Conservation (phyloP, 441 rosid genomes). For the Erodium chrysanthum region DNA sequence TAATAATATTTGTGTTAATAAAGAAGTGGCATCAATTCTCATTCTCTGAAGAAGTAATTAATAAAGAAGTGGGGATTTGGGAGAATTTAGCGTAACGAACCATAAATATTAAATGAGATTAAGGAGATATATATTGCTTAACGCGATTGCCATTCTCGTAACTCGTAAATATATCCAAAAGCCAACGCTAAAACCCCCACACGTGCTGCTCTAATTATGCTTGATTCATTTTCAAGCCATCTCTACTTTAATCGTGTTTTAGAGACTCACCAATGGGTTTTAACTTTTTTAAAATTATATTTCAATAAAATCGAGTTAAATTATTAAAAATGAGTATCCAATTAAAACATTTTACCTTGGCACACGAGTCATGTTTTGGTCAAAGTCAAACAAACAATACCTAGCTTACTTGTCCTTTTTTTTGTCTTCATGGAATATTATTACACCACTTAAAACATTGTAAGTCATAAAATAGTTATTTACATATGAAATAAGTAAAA, state of each 20-base stretch:
- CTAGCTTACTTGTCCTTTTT: too few species aligned
- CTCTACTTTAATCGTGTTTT: too few species aligned
- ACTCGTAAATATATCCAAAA: not conserved
- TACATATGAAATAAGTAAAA: too few species aligned
- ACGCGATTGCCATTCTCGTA: conserved; percentile 31
- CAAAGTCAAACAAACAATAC: conserved; percentile 20
- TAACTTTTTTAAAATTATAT: not conserved
- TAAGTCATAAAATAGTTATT: too few species aligned
- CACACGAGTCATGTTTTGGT: conserved; percentile 16
- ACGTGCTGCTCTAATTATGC: too few species aligned
- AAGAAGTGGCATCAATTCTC: not conserved
- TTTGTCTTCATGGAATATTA: too few species aligned
- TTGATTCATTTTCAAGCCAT: too few species aligned
- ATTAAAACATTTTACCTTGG: conserved; percentile 11
- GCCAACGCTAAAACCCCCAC: too few species aligned
- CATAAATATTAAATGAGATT: conserved; percentile 31
- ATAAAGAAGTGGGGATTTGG: conserved; percentile 34
- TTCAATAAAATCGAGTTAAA: not conserved
- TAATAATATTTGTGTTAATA: too few species aligned
- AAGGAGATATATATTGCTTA: conserved; percentile 32
- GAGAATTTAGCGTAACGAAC: conserved; percentile 64
- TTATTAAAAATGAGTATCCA: too few species aligned
- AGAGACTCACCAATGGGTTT: conserved; percentile 24
- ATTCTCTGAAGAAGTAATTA: not conserved
- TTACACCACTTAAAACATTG: too few species aligned